Base-by-base conservation (phyloP, 1,139 yeast genomes). In the Candida sanyaensis region DNA sequence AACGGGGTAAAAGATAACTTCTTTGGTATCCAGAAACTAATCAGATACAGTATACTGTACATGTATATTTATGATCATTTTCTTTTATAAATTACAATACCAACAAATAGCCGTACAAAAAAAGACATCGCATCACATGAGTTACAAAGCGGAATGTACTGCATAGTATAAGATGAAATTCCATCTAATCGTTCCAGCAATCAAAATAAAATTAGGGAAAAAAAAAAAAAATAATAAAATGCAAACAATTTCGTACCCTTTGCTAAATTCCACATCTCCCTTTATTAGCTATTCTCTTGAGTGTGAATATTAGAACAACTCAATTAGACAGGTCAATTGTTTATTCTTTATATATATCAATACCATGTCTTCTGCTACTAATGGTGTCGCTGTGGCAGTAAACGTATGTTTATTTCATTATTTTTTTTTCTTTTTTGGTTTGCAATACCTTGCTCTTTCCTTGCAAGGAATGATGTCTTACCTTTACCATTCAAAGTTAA, bases 131-230 rank as follows among this genome's bases (percentile, higher is more conserved):
- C 26, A 26, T 32, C 34, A 33, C 39, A 30, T 36, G 29, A 36
- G 29, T 36, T 23, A 24, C 29, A 36, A 36, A 7, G 1, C 29
- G 28, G 39, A 36, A 36, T 36, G 42, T 39, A 17, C 42, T 39
- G 42, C 34, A 39, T 30, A 39, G 21, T 28, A 39, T 6, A 2
- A 39, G 17, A 21, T 39, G 42, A 39, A 39, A 39, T 39, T 39
- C 33, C 42, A 28, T 12, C 26, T 38, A 27, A 38, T 33, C 11
- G 13, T 38, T 9, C 23, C 41, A 39, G 42, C 42, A 39, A 39
- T 29, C 42, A 17, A 32, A 32, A 23, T 7, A 11, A 39, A 30
- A 39, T 17, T 17, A 17, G 21, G 10, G 30, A 17, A 23, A 39
- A 39, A 28, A 29, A 13, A 39, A 17, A n/a, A 29, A 13, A 13